Evolutionary conservation across 805 yeast species (phyloP), one percentile per base, ranked within the genome.

Genomic region (Tetrapisispora fleetii): DNA sequence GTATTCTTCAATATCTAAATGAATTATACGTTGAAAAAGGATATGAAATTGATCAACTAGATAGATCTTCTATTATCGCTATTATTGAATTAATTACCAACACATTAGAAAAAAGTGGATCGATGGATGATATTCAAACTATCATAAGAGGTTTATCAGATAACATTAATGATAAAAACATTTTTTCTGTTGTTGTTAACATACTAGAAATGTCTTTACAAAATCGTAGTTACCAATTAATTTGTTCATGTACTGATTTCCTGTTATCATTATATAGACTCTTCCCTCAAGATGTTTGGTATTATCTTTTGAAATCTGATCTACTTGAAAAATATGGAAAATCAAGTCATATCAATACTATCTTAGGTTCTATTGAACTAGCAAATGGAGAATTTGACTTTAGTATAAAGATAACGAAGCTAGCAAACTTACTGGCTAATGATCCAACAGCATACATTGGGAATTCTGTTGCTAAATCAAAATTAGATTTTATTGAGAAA

Each of bases 231-330:
- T 65, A 76, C 6, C 56, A 65, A 0, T 58, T 79, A 0, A 64
- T 80, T 22, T 68, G 72, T 21, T 63, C 72, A 1, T 69, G 81
- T 16, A 57, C 80, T 19, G 63, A 73, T 11, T 74, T 85, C 21
- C 67, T 87, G 30, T 65, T 73, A 1, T 69, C 74, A 17, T 69
- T 77, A 37, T 69, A 70, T 37, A 69, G 68, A 43, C 65, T 77
- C 6, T 76, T 72, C 37, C 78, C 95, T 0, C 73, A 76, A 50
- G 71, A 87, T 48, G 83, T 89, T 3, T 90, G 96, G 96, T 76
- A 88, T 0, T 83, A 83, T 58, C 64, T 91, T 14, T 75, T 79
- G 21, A 78, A 79, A 45, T 83, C 95, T 0, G 75, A 78, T 18
- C 67, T 89, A 28, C 68, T 88, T 1, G 81, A 83, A 14, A 72